These are phyloP conservation scores for Lasiosphaeriaceae sp. DNA, from an alignment of 495 filamentous ascomycete species.

Conservation along the genomic window DNA sequence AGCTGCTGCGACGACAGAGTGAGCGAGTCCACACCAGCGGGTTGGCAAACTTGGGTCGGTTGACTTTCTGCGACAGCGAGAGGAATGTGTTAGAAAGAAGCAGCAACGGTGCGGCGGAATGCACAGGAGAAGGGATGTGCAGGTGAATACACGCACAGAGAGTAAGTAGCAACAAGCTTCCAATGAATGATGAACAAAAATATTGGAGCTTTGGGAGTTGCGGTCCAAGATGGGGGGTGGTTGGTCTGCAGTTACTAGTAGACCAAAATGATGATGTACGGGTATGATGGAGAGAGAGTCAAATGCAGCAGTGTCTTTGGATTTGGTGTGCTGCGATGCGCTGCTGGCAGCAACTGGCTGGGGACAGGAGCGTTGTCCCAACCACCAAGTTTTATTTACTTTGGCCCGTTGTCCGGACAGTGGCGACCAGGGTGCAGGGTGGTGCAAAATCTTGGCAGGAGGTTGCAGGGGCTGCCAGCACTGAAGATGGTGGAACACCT, in stretches of 20 bases:
- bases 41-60: not conserved
- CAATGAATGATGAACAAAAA: too few relatives aligned
- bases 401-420: constrained; percentile 27
- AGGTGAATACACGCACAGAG: not conserved
- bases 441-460: too few relatives aligned
- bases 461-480: too few relatives aligned
- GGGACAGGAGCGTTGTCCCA: constrained; percentile 20
- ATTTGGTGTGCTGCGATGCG: constrained; percentile 4
- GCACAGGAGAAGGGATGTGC: not conserved
- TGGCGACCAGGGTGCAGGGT: not conserved
- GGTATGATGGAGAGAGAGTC: not conserved
- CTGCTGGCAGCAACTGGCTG: constrained; percentile 16
- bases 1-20: too few relatives aligned
- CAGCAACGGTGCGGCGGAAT: not conserved
- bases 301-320: not conserved
- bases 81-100: not conserved
- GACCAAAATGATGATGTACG: not conserved
- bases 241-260: too few relatives aligned
- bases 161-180: too few relatives aligned
- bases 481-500: too few relatives aligned
- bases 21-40: too few relatives aligned
- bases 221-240: too few relatives aligned
- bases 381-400: constrained; percentile 36
- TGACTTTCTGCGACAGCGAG: not conserved
- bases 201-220: too few relatives aligned